These are phyloP conservation scores for Boletus smithii DNA, from an alignment of 1,284 basidiomycete species.

Conservation along the genomic window DNA sequence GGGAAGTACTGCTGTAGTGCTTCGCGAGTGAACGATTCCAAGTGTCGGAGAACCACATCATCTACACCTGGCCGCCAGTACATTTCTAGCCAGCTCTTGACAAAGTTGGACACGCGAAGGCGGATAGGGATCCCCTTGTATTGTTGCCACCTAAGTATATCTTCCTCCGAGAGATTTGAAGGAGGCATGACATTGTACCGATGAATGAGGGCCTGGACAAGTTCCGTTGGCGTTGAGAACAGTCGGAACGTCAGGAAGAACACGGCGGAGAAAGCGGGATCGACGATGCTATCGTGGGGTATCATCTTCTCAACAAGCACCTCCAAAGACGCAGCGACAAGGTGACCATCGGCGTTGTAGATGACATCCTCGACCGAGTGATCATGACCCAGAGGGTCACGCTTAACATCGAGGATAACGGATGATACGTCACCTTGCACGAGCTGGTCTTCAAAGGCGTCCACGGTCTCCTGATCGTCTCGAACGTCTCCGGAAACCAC, in stretches of 20 bases:
- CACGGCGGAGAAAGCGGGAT: constrained; percentile 79
- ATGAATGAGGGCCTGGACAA: constrained; percentile 73
- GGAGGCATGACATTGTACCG: constrained; percentile 80
- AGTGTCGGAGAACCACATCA: constrained; percentile 52
- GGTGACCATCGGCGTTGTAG: constrained; percentile 85
- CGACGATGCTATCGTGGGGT: constrained; percentile 87
- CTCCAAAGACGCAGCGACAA: constrained; percentile 87
- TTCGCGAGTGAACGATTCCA: constrained; percentile 65
- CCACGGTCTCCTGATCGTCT: constrained; percentile 33
- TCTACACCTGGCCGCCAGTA: constrained; percentile 81
- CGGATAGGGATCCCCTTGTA: constrained; percentile 86
- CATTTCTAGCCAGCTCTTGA: constrained; percentile 90
- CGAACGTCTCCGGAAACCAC: constrained; percentile 50
- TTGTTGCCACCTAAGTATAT: constrained; percentile 76
- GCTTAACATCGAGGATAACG: constrained; percentile 45
- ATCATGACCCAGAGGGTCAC: constrained; percentile 61
- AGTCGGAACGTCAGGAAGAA: constrained; percentile 98
- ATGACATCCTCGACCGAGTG: constrained; percentile 80
- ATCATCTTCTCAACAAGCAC: constrained; percentile 95
- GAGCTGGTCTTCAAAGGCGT: constrained; percentile 53
- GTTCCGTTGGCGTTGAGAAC: constrained; percentile 77
- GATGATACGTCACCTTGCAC: constrained; percentile 50
- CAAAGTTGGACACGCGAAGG: constrained; percentile 84
- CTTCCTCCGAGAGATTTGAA: constrained; percentile 53
- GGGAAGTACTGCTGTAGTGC: constrained; percentile 64